Evolutionary conservation across 2,329 filamentous ascomycete species (phyloP).

Genomic region (Alternaria sp.): DNA sequence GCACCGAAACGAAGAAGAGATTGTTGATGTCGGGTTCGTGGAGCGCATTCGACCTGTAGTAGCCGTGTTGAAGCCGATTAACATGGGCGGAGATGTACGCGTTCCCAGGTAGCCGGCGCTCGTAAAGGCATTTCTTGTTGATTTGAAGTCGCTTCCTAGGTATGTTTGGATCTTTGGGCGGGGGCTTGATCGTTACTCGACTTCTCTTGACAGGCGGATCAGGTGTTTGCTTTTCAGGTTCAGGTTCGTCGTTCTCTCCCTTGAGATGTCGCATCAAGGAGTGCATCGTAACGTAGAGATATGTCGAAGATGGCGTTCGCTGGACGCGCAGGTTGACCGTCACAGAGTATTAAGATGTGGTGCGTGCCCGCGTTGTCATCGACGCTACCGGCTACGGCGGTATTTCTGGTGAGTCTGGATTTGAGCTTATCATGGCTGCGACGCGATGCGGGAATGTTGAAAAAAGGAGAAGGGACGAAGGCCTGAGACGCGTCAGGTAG

Average conservation of each 20-base stretch:
- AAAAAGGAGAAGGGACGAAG: background rate
- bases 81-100: conserved; percentile 59
- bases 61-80: conserved; percentile 58
- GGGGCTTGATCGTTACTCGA: conserved; percentile 14
- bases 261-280: conserved; percentile 15
- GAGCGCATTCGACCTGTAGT: conserved; percentile 52
- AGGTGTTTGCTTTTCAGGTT: background rate
- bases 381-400: background rate
- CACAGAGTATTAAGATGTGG: background rate
- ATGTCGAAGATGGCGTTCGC: background rate
- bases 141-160: conserved; percentile 35
- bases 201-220: conserved; percentile 8
- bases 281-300: conserved; percentile 11
- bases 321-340: background rate
- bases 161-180: conserved; percentile 32
- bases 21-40: conserved; percentile 52
- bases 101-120: conserved; percentile 56
- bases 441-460: background rate
- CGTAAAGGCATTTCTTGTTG: conserved; percentile 55
- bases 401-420: background rate
- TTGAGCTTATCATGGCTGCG: background rate
- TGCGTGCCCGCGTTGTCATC: background rate
- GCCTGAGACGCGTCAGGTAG: background rate
- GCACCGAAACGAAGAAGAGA: conserved; percentile 58
- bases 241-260: conserved; percentile 1